Evolutionary conservation across 768 basidiomycete genomes (phyloP), one percentile per base, ranked within the genome.

Genomic region (Strobilomyces dryophilus): DNA sequence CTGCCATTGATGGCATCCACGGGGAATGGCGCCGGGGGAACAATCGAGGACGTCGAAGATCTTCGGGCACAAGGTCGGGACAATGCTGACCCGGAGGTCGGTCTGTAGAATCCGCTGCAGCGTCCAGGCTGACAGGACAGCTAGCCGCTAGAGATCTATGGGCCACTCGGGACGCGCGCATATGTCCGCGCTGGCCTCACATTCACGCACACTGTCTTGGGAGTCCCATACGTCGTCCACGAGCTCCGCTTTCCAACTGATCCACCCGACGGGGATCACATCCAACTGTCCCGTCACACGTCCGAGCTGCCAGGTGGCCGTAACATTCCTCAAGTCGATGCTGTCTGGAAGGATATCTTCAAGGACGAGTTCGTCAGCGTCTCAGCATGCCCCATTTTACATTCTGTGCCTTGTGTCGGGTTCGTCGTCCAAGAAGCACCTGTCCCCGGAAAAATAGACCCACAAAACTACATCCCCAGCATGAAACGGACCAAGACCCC

Each of bases 321-420:
- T 26, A 83, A 92, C 64, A 83, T 94, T 55, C 55, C 58, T 12
- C 81, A 82, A 58, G 65, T 64, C 2, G 71, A 81, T 31, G 88
- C 85, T 4, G 62, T 76, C 20, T 94, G 92, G 92, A 68, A 56
- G 32, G 75, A 84, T 53, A 76, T 93, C 56, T 88, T 79, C 72
- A 71, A 72, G 46, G 79, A 83, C 65, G 65, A 70, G 35, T 54
- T 76, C 3, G 70, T 88, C 35, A 78, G 82, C 37, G 82, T 93
- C 31, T 83, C 82, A 29, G 89, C 89, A 8, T 89, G 81, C 1
- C 89, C 91, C 24, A 89, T 93, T 34, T 61, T 72, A 52, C 92
- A 95, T 66, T 89, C 87, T 8, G 84, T 89, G 11, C 83, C 89
- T 0, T 93, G 89, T 57, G 72, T 93, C 35, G 92, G 91, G 36